phyloP scores from a whole-genome alignment of 495 filamentous ascomycete species.

The Trichodelitschia bisporula region DNA sequence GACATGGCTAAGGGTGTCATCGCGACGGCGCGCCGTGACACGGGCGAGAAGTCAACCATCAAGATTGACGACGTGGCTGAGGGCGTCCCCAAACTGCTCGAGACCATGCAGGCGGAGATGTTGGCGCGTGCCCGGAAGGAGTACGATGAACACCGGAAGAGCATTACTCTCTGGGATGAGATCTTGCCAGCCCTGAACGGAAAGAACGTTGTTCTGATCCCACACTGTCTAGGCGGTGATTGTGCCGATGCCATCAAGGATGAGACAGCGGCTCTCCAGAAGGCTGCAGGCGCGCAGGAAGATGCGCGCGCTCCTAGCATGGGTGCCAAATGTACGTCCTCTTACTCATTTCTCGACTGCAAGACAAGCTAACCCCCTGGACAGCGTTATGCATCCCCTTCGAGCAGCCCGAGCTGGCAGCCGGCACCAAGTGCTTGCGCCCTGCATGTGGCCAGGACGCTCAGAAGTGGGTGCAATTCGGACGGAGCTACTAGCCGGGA shows the following conservation, averaged over 20 bases:
- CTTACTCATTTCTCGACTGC: too few relatives aligned
- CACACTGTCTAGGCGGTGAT: conserved; percentile 51
- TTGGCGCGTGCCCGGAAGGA: conserved; percentile 57
- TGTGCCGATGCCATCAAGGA: conserved; percentile 95
- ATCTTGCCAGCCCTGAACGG: conserved; percentile 67
- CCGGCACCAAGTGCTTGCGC: conserved; percentile 73
- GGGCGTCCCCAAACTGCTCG: conserved; percentile 53
- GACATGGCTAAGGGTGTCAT: conserved; percentile 66
- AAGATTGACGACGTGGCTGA: conserved; percentile 42
- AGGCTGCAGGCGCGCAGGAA: conserved; percentile 34
- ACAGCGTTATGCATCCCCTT: conserved; percentile 94
- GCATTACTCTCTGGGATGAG: conserved; percentile 68
- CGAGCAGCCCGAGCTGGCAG: conserved; percentile 62
- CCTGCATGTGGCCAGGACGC: conserved; percentile 52
- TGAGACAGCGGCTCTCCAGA: conserved; percentile 42
- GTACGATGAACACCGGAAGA: conserved; percentile 53
- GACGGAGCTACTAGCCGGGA: conserved; percentile 32
- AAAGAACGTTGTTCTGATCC: conserved; percentile 80
- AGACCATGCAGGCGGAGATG: conserved; percentile 69
- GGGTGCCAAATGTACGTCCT: conserved; percentile 97
- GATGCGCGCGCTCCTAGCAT: conserved; percentile 69
- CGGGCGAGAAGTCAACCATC: conserved; percentile 52
- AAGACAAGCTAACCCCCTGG: too few relatives aligned
- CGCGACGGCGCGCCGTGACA: conserved; percentile 64
- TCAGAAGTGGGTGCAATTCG: conserved; percentile 73